These are phyloP conservation scores for Mycosarcoma mackinlayi DNA, from an alignment of 1,284 basidiomycete species.

Conservation along the genomic window DNA sequence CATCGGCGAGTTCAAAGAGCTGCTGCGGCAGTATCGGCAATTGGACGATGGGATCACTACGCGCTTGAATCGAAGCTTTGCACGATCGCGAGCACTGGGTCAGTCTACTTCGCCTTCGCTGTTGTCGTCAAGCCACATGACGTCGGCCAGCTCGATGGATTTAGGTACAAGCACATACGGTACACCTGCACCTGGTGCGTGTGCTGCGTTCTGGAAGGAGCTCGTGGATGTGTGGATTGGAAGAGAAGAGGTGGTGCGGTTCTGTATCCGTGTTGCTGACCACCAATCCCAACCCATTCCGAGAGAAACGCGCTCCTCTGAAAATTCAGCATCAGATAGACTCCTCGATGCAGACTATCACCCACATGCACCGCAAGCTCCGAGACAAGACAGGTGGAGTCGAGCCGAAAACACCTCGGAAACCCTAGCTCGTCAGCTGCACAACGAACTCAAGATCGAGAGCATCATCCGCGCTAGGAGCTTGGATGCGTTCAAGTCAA, in stretches of 20 bases:
- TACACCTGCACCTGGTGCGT: slow-evolving; percentile 33
- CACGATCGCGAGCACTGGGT: slow-evolving; percentile 55
- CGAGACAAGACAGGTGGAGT: slow-evolving; percentile 14
- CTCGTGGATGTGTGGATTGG: slow-evolving; percentile 59
- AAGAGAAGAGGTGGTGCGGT: slow-evolving; percentile 56
- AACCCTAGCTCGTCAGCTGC: slow-evolving; percentile 49
- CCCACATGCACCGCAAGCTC: background rate
- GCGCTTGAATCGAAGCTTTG: slow-evolving; percentile 56
- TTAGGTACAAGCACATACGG: slow-evolving; percentile 59
- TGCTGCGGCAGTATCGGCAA: slow-evolving; percentile 59
- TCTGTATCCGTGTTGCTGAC: slow-evolving; percentile 55
- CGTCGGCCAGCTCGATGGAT: slow-evolving; percentile 39
- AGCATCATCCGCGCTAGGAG: slow-evolving; percentile 57
- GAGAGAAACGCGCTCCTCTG: background rate
- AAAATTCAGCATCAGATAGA: slow-evolving; percentile 7
- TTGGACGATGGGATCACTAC: slow-evolving; percentile 64
- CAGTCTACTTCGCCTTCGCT: slow-evolving; percentile 52
- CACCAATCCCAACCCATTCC: slow-evolving; percentile 1
- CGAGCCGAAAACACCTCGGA: slow-evolving; percentile 23
- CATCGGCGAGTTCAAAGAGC: slow-evolving; percentile 57
- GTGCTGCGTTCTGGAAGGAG: slow-evolving; percentile 56
- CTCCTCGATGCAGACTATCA: slow-evolving; percentile 49
- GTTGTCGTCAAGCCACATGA: slow-evolving; percentile 30
- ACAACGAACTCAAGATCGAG: slow-evolving; percentile 62
- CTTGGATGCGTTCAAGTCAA: slow-evolving; percentile 59